Evolutionary conservation across 2,329 filamentous ascomycete species (phyloP).

Genomic region (Diplodia sapinea): DNA sequence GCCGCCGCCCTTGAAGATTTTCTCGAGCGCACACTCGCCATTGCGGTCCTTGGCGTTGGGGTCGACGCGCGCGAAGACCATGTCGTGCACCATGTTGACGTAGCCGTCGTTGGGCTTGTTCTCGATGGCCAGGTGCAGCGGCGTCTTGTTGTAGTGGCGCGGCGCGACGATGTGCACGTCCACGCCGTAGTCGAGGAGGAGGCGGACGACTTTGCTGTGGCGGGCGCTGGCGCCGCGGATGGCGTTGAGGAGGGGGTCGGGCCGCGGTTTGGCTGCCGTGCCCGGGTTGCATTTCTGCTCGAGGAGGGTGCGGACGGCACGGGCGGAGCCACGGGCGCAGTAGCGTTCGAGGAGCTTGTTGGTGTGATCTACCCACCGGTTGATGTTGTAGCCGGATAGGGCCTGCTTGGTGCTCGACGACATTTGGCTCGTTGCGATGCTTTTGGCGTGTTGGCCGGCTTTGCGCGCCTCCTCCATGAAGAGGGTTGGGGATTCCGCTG

Average conservation of each 20-base stretch:
- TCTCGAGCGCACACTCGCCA: conserved; percentile 20
- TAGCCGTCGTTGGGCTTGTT: not conserved
- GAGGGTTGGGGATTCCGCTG: not conserved
- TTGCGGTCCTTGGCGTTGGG: conserved; percentile 10
- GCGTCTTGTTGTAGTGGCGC: not conserved
- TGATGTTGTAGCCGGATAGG: not conserved
- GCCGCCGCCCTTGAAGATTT: conserved; percentile 18
- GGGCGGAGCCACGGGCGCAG: not conserved
- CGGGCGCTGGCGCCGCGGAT: conserved; percentile 1
- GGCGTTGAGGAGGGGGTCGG: conserved; percentile 5
- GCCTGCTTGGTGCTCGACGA: not conserved
- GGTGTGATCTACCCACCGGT: not conserved
- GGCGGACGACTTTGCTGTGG: not conserved
- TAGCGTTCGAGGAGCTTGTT: not conserved
- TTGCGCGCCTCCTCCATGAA: conserved; percentile 6
- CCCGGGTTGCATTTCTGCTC: conserved; percentile 16
- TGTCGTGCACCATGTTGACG: not conserved
- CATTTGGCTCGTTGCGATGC: not conserved
- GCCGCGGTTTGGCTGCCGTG: conserved; percentile 1
- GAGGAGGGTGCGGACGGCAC: not conserved
- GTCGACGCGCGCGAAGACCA: conserved; percentile 1
- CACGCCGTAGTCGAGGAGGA: not conserved
- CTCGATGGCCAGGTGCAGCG: not conserved
- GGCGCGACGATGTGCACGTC: not conserved
- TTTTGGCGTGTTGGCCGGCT: not conserved